Percentiles rank a stretch among this genome's conserved stretches.
These are phyloP conservation scores for Pseudotulostoma volvatum DNA, from an alignment of 495 filamentous ascomycete species.

Conservation along the genomic window DNA sequence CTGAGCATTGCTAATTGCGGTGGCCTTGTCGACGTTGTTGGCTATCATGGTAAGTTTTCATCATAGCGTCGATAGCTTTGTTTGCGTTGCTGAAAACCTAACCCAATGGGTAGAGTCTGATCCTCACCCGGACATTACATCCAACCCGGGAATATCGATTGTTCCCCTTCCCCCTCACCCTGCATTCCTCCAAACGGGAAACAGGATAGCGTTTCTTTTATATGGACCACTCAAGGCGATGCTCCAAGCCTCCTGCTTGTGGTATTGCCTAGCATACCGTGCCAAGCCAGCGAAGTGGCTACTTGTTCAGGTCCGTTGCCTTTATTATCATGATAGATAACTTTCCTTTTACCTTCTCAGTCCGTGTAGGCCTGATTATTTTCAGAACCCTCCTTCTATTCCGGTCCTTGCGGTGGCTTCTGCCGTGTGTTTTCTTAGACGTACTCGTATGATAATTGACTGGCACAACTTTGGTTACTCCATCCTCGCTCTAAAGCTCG, in stretches of 20 bases:
- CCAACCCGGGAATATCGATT: slow-evolving; percentile 48
- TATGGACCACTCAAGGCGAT: slow-evolving; percentile 75
- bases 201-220: slow-evolving; percentile 61
- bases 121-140: slow-evolving; percentile 57
- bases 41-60: slow-evolving; percentile 55
- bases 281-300: slow-evolving; percentile 62
- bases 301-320: slow-evolving; percentile 50
- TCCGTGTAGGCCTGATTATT: neutral
- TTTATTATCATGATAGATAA: no score
- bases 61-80: no score
- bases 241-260: slow-evolving; percentile 57
- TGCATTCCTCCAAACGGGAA: slow-evolving; percentile 42
- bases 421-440: slow-evolving; percentile 57
- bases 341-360: neutral
- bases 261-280: slow-evolving; percentile 52
- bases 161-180: slow-evolving; percentile 49
- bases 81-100: no score
- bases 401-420: slow-evolving; percentile 67
- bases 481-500: slow-evolving; percentile 61
- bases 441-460: slow-evolving; percentile 74
- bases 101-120: slow-evolving; percentile 45
- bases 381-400: slow-evolving; percentile 84
- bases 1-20: slow-evolving; percentile 78
- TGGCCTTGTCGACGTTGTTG: slow-evolving; percentile 67
- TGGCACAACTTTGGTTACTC: slow-evolving; percentile 99